Evolutionary conservation across 192 early-diverging fungal genomes (phyloP), one percentile per base, ranked within the genome.

Genomic region (Polychytrium aggregatum): DNA sequence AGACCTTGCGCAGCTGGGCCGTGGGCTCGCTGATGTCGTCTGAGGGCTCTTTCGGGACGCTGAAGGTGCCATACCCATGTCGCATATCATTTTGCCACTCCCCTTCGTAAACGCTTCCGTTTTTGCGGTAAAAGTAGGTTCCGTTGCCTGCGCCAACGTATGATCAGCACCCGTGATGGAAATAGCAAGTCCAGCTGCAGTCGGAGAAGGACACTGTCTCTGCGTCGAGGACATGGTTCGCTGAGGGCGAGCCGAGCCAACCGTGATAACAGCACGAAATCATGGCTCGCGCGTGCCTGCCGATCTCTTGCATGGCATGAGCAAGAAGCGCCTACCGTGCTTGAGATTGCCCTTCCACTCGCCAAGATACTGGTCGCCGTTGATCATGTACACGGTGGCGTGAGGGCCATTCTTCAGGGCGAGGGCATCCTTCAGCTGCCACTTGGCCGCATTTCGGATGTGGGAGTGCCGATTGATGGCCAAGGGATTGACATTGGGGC

Each of bases 291-390:
- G n/a, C n/a, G n/a, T 33, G 31, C 31, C 31, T 4, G 6, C 6
- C 31, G 6, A 56, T 16, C 13, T 26, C 17, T 8, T 2, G 43
- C n/a, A 46, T 9, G 1, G 28, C 16, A 14, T 11, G 25, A 22
- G 0, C 0, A 17, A 2, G 8, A 16, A 7, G 39, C 14, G 48
- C n/a, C 46, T 24, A 76, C 78, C 76, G 37, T 76, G 60, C 39
- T 74, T 69, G 33, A 63, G 60, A 33, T 74, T 72, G 48, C 44
- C 63, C 29, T 56, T 54, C 78, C 78, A 80, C 30, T 80, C 74
- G 33, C 78, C 78, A 7, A 79, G 48, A 41, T 78, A 80, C 31
- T 55, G 55, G 42, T 80, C 78, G 10, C 72, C 72, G 39, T 80
- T 80, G 29, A 56, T 68, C 50, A 80, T 59, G 53, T 71, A 76